These are phyloP conservation scores for Entophlyctis helioformis DNA, from an alignment of 192 early-diverging fungal genomes.

Conservation along the genomic window DNA sequence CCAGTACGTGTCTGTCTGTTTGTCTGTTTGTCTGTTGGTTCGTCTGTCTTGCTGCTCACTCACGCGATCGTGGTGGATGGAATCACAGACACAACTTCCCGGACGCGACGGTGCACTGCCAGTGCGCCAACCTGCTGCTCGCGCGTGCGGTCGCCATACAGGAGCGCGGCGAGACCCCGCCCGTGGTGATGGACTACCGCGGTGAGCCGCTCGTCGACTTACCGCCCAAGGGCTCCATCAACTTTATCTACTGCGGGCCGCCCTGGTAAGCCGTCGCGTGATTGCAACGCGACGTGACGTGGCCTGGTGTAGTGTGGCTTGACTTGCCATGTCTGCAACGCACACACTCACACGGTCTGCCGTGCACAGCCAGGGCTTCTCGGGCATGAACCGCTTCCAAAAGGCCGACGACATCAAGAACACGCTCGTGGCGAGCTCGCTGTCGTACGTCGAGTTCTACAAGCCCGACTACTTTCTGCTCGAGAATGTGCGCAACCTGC, in stretches of 20 bases:
- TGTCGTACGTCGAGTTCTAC: constrained; percentile 62
- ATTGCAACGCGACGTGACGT: too few relatives aligned
- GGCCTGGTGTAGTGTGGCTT: too few relatives aligned
- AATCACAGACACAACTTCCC: constrained; percentile 44
- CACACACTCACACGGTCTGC: too few relatives aligned
- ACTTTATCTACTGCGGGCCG: constrained; percentile 64
- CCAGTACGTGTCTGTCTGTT: too few relatives aligned
- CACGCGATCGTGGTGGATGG: not conserved
- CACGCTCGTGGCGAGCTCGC: constrained; percentile 44
- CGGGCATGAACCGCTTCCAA: constrained; percentile 42
- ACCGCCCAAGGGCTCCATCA: constrained; percentile 49
- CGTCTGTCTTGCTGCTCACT: constrained; percentile 2
- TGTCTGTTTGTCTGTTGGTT: too few relatives aligned
- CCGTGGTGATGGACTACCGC: constrained; percentile 12
- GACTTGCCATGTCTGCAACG: too few relatives aligned
- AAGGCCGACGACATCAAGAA: constrained; percentile 58
- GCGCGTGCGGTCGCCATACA: constrained; percentile 46
- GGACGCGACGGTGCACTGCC: constrained; percentile 40
- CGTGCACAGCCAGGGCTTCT: constrained; percentile 53
- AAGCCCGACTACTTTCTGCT: constrained; percentile 52
- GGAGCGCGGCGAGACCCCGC: constrained; percentile 12
- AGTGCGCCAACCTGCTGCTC: constrained; percentile 50
- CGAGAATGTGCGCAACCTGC: constrained; percentile 57
- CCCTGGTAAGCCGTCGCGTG: too few relatives aligned
- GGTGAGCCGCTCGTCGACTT: constrained; percentile 28